Percentiles rank a stretch among this genome's conserved stretches.
Conservation (phyloP, 1,284 basidiomycete genomes). For the Rhodotorula mucilaginosa region DNA sequence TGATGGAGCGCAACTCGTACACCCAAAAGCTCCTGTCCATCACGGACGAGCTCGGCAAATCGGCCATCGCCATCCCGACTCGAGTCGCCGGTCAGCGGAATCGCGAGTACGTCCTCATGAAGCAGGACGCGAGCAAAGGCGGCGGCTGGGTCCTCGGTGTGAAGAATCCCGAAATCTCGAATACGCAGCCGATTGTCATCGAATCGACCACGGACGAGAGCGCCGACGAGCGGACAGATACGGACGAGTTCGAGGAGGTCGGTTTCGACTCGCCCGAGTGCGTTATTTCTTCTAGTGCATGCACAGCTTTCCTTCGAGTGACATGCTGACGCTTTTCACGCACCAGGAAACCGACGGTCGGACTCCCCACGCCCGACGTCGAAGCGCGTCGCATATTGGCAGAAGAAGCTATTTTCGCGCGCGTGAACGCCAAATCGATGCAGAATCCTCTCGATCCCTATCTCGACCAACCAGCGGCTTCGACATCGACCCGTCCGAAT, state of each 20-base stretch:
- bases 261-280: conserved; percentile 18
- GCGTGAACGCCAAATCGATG: conserved; percentile 4
- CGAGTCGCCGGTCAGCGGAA: conserved; percentile 93
- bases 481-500: neutral
- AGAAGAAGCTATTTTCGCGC: conserved; percentile 30
- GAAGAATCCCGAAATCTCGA: conserved; percentile 53
- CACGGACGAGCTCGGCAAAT: conserved; percentile 86
- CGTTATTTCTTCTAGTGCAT: neutral
- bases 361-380: conserved; percentile 24
- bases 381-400: conserved; percentile 26
- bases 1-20: conserved; percentile 83
- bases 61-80: conserved; percentile 81
- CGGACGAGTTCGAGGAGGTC: conserved; percentile 40
- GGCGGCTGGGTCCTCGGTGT: conserved; percentile 95
- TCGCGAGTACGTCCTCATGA: conserved; percentile 86
- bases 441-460: conserved; percentile 20
- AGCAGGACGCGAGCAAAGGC: conserved; percentile 71
- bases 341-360: neutral
- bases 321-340: neutral
- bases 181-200: conserved; percentile 28
- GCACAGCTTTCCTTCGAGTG: neutral
- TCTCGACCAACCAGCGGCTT: conserved; percentile 23
- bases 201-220: conserved; percentile 43
- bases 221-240: conserved; percentile 34
- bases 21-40: conserved; percentile 94